These are phyloP conservation scores for Candida pseudofarinosa DNA, from an alignment of 805 yeast species.

Conservation along the genomic window DNA sequence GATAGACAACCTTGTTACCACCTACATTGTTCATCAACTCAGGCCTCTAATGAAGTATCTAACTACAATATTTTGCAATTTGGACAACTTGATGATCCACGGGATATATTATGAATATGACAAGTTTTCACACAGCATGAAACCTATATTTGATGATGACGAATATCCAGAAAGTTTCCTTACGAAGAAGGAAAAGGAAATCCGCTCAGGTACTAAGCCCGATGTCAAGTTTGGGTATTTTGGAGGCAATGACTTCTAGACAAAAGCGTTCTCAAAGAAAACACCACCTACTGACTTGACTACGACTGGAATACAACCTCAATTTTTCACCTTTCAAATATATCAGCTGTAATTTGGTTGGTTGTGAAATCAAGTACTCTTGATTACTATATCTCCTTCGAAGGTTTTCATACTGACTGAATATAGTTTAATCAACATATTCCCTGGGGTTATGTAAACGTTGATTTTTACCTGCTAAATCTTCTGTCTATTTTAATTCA, in stretches of 20 bases:
- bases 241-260: conserved; percentile 2
- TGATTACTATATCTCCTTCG: no score
- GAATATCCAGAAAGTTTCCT: conserved; percentile 24
- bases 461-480: no score
- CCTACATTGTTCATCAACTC: conserved; percentile 32
- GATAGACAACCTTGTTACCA: conserved; percentile 31
- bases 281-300: no score
- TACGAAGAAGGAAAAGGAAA: conserved; percentile 5
- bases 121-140: conserved; percentile 7
- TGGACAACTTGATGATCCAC: conserved; percentile 31
- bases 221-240: conserved; percentile 16
- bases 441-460: no score
- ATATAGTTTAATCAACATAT: no score
- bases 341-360: no score
- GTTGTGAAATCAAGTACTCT: no score
- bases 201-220: conserved; percentile 7
- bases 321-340: no score
- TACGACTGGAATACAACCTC: no score
- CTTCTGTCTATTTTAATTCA: no score
- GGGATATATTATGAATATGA: conserved; percentile 28
- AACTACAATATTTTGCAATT: conserved; percentile 15
- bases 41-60: conserved; percentile 26
- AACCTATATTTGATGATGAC: conserved; percentile 24
- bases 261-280: no score
- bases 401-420: no score